These are phyloP conservation scores for Venturia pyrina DNA, from an alignment of 2,329 filamentous ascomycete genomes.

Conservation along the genomic window DNA sequence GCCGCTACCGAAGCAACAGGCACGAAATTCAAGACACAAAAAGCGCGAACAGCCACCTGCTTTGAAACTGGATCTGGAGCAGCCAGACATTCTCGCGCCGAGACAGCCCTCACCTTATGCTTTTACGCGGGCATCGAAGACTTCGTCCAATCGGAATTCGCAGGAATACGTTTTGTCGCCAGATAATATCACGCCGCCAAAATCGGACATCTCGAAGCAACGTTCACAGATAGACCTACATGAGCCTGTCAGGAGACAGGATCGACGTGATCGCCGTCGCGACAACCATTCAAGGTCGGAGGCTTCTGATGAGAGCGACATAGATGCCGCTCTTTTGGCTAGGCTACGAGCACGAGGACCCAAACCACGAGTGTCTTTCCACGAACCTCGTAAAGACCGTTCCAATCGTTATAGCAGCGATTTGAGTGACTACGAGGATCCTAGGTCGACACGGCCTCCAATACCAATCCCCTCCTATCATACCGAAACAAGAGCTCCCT, in stretches of 20 bases:
- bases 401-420: slow-evolving; percentile 1
- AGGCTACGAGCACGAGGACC: neutral
- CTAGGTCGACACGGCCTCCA: neutral
- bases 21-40: slow-evolving; percentile 18
- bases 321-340: neutral
- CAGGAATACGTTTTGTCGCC: slow-evolving; percentile 38
- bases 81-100: slow-evolving; percentile 13
- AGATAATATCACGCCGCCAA: slow-evolving; percentile 34
- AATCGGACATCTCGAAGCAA: slow-evolving; percentile 19
- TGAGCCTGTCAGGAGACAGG: slow-evolving; percentile 22
- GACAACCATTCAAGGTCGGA: neutral
- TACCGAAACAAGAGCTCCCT: neutral
- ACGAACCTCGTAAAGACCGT: neutral
- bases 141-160: slow-evolving; percentile 23
- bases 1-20: slow-evolving; percentile 14
- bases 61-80: slow-evolving; percentile 18
- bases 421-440: slow-evolving; percentile 2
- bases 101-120: slow-evolving; percentile 37
- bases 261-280: neutral
- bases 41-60: slow-evolving; percentile 14
- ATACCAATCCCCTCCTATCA: neutral
- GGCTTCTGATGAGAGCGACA: slow-evolving; percentile 8
- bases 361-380: slow-evolving; percentile 6
- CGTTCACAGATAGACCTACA: slow-evolving; percentile 23
- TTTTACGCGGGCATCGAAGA: slow-evolving; percentile 29